phyloP scores from a whole-genome alignment of 495 filamentous ascomycete species.

The Hypomontagnella submonticulosa region DNA sequence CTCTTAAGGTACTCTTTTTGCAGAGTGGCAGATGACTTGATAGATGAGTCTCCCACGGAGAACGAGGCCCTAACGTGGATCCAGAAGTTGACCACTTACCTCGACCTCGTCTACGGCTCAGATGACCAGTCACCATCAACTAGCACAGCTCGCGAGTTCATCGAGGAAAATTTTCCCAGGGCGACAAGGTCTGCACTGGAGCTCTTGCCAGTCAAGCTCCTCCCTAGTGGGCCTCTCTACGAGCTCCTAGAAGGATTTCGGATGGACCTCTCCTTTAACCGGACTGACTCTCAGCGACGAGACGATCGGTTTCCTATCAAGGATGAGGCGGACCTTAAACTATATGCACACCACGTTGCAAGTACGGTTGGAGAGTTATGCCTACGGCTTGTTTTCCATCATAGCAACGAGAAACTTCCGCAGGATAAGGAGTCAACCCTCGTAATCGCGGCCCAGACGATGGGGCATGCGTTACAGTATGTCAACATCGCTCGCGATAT shows the following conservation, averaged over 20 bases:
- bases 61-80: conserved; percentile 63
- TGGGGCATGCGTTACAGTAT: conserved; percentile 76
- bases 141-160: conserved; percentile 44
- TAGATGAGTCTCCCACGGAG: conserved; percentile 65
- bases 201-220: conserved; percentile 63
- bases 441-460: conserved; percentile 62
- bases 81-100: conserved; percentile 59
- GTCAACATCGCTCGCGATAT: conserved; percentile 79
- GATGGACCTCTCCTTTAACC: conserved; percentile 66
- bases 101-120: conserved; percentile 56
- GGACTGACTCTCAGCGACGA: conserved; percentile 1
- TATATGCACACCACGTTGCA: conserved; percentile 70
- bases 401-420: conserved; percentile 51
- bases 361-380: conserved; percentile 75
- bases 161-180: conserved; percentile 59
- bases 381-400: conserved; percentile 68
- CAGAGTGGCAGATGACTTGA: conserved; percentile 73
- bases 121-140: conserved; percentile 8
- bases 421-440: conserved; percentile 42
- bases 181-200: conserved; percentile 59
- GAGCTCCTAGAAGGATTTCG: conserved; percentile 70
- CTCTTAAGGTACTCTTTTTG: conserved; percentile 71
- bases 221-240: conserved; percentile 65
- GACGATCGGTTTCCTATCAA: conserved; percentile 61
- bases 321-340: conserved; percentile 63